These are phyloP conservation scores for Fusarium longipes DNA, from an alignment of 2,329 filamentous ascomycete species.

Conservation along the genomic window DNA sequence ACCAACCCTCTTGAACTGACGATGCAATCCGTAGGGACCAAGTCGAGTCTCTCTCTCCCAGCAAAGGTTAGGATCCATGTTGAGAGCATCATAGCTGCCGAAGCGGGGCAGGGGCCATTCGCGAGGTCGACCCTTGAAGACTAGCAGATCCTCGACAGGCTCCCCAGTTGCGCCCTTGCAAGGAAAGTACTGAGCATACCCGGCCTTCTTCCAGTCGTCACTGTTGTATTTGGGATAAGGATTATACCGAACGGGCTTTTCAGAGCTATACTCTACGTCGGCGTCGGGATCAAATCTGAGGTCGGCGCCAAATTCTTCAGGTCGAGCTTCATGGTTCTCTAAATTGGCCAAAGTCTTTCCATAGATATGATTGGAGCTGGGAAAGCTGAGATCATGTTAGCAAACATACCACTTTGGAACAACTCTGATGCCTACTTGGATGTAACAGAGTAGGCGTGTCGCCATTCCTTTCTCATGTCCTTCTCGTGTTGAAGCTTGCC, in stretches of 20 bases:
- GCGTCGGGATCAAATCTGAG: slow-evolving; percentile 51
- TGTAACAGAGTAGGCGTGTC: slow-evolving; percentile 55
- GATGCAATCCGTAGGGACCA: slow-evolving; percentile 70
- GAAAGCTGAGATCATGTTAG: slow-evolving; percentile 51
- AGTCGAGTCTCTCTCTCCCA: slow-evolving; percentile 77
- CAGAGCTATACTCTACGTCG: slow-evolving; percentile 55
- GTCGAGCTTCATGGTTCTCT: slow-evolving; percentile 54
- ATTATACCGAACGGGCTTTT: slow-evolving; percentile 69
- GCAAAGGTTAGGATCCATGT: slow-evolving; percentile 71
- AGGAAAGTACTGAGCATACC: slow-evolving; percentile 68
- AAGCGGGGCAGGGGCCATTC: slow-evolving; percentile 70
- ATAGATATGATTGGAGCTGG: slow-evolving; percentile 64
- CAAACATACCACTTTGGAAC: slow-evolving; percentile 4
- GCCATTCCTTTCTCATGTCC: slow-evolving; percentile 57
- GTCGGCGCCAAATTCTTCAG: slow-evolving; percentile 46
- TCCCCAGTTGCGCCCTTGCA: slow-evolving; percentile 74
- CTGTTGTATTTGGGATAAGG: slow-evolving; percentile 79
- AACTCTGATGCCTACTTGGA: slow-evolving; percentile 51
- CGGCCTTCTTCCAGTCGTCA: slow-evolving; percentile 66
- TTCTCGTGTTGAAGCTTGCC: slow-evolving; percentile 55
- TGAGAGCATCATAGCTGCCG: slow-evolving; percentile 70
- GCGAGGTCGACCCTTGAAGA: slow-evolving; percentile 70
- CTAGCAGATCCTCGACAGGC: slow-evolving; percentile 69
- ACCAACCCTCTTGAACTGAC: slow-evolving; percentile 60
- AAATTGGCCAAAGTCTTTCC: slow-evolving; percentile 65